Base-by-base conservation (phyloP, 257 asterid species). In the Buddleja alternifolia region DNA sequence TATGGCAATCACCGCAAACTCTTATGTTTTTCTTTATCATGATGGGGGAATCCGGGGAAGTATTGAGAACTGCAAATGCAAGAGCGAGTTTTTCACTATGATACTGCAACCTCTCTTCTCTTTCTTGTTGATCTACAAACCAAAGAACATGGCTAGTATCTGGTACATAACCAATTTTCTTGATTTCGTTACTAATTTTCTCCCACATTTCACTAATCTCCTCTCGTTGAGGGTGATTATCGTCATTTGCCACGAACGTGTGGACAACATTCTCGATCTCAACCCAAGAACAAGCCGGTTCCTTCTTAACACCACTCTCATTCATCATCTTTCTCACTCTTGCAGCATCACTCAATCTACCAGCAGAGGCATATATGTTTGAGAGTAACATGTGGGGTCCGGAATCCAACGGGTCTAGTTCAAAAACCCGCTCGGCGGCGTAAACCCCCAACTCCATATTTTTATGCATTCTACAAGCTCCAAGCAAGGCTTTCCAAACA, bases 211-310 rank as follows among this genome's bases (percentile, higher is more conserved):
- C 36, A 19, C 78, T 83, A 24, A 87, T 87, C 32, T 80, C 91
- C 40, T 78, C 76, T 48, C 78, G 81, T 34, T 87, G 88, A 0
- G 97, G 96, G 62, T 92, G 94, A 9, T 77, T n/a, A 71, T 76
- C 88, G 14, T 89, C 97, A 51, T 86, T 86, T 0, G 96, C 93
- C 51, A 90, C 90, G 59, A 92, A 89, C 81, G 76, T 50, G 51
- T 92, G 97, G 56, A 87, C 86, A 4, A 64, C 69, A 60, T 88
- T 88, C 74, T 73, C 98, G 37, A 84, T 79, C 79, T 92, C 98
- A 55, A 92, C 84, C 97, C 98, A 92, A 78, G 96, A 89, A 74
- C 94, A 90, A 14, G 96, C 97, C 32, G 95, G 97, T 60, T 92
- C 95, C 64, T 89, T 92, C 85, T 86, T 92, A 16, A 90, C 82